These are phyloP conservation scores for Saturnispora halmiae DNA, from an alignment of 805 yeast species.

Conservation along the genomic window DNA sequence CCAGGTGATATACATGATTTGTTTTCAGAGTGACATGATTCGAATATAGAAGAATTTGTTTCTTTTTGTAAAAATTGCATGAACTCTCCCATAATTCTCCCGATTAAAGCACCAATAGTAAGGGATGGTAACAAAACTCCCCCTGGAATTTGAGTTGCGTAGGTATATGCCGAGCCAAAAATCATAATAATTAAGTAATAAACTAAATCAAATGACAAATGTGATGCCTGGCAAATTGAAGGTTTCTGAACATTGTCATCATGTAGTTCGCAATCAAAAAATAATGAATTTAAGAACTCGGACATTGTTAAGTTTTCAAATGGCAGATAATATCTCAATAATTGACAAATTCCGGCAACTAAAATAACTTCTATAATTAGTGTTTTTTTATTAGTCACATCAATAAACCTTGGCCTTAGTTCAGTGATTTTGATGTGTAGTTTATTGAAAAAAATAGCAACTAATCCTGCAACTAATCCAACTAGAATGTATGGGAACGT, in stretches of 20 bases:
- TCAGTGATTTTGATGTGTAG: conserved; percentile 39
- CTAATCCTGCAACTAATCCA: conserved; percentile 62
- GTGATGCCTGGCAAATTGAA: conserved; percentile 16
- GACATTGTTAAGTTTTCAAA: conserved; percentile 43
- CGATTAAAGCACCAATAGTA: conserved; percentile 52
- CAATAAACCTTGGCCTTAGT: conserved; percentile 21
- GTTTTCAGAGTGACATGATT: conserved; percentile 33
- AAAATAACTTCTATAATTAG: conserved; percentile 36
- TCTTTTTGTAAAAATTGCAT: conserved; percentile 40
- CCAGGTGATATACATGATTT: conserved; percentile 66
- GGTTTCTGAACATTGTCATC: conserved; percentile 9
- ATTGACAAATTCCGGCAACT: conserved; percentile 42
- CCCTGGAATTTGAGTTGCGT: conserved; percentile 61
- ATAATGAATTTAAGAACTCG: conserved; percentile 49
- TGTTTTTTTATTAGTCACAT: conserved; percentile 26
- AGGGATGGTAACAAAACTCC: conserved; percentile 58
- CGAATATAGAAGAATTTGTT: conserved; percentile 30
- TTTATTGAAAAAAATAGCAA: conserved; percentile 46
- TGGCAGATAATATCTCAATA: conserved; percentile 44
- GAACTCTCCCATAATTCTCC: conserved; percentile 46
- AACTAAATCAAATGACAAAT: conserved; percentile 31
- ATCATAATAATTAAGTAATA: conserved; percentile 22
- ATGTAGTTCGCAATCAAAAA: conserved; percentile 49
- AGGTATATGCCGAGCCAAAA: conserved; percentile 55
- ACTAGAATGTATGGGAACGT: conserved; percentile 60